Percentiles rank a stretch among this genome's conserved stretches.
Evolutionary conservation across 1,284 basidiomycete species (phyloP).

Genomic region (Rhodotorula sp.): DNA sequence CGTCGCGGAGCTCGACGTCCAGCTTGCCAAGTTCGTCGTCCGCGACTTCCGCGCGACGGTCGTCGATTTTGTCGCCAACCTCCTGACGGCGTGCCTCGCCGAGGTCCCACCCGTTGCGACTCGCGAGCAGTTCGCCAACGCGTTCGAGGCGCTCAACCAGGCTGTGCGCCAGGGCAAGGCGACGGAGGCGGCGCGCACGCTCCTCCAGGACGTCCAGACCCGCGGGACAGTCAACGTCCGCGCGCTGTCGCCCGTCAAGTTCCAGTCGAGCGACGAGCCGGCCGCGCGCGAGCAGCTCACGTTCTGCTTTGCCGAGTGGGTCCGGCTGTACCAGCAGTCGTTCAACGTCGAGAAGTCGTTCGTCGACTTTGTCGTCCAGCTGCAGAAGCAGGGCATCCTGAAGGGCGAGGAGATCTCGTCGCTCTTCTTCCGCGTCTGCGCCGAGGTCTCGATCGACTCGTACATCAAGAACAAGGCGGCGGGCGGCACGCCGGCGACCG

Average conservation of each 20-base stretch:
- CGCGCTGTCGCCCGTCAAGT: conserved; percentile 25
- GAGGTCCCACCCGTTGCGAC: conserved; percentile 72
- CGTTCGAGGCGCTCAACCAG: conserved; percentile 78
- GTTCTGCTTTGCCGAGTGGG: conserved; percentile 77
- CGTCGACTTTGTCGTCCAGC: conserved; percentile 92
- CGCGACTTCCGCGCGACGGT: conserved; percentile 74
- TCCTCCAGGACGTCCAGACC: conserved; percentile 43
- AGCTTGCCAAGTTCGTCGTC: conserved; percentile 80
- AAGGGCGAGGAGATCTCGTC: conserved; percentile 96
- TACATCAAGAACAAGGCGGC: conserved; percentile 82
- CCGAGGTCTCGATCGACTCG: conserved; percentile 88
- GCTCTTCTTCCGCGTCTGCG: conserved; percentile 97
- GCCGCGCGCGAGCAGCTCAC: conserved; percentile 57
- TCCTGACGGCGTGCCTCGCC: conserved; percentile 84
- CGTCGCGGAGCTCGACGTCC: conserved; percentile 79
- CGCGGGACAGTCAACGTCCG: conserved; percentile 26
- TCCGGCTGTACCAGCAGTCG: conserved; percentile 88
- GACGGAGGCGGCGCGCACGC: conserved; percentile 64
- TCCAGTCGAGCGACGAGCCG: conserved; percentile 25
- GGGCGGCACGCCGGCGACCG: conserved; percentile 71
- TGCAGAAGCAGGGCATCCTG: conserved; percentile 94
- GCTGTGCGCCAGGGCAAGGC: conserved; percentile 71
- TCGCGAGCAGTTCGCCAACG: conserved; percentile 75
- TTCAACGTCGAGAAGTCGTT: conserved; percentile 86
- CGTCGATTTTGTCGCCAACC: conserved; percentile 77